Conservation (phyloP, 2,329 filamentous ascomycete species). For the Chalaropsis thielavioides region DNA sequence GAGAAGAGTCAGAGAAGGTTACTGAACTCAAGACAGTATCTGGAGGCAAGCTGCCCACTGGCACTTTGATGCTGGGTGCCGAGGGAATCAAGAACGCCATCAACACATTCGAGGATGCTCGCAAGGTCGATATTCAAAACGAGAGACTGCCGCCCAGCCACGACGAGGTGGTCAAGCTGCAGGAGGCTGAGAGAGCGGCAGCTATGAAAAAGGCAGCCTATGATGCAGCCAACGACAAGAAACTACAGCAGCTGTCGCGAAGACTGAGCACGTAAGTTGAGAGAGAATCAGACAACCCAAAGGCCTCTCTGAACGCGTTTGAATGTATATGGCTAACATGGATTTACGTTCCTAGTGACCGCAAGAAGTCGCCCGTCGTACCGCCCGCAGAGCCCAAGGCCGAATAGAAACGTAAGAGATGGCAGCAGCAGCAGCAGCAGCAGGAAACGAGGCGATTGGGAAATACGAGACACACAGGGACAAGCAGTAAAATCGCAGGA, state of each 20-base stretch:
- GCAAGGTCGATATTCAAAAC: slow-evolving; percentile 94
- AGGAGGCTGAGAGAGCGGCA: slow-evolving; percentile 64
- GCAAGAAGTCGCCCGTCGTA: slow-evolving; percentile 13
- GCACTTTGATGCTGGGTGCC: slow-evolving; percentile 92
- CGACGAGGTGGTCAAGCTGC: slow-evolving; percentile 76
- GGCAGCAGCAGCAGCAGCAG: background rate
- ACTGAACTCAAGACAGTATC: slow-evolving; percentile 96
- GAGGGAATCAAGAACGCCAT: slow-evolving; percentile 99
- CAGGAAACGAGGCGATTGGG: background rate
- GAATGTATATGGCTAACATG: background rate
- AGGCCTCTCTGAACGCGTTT: background rate
- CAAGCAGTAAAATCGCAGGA: background rate
- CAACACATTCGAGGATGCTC: slow-evolving; percentile 87
- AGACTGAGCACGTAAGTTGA: slow-evolving; percentile 84
- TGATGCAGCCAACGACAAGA: slow-evolving; percentile 84
- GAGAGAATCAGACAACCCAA: background rate
- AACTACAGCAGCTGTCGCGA: slow-evolving; percentile 72
- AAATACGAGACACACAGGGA: no score
- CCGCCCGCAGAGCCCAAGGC: slow-evolving; percentile 5
- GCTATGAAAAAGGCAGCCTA: slow-evolving; percentile 74
- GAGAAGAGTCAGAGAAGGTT: slow-evolving; percentile 91
- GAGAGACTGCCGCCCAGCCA: slow-evolving; percentile 84
- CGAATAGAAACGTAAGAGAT: background rate
- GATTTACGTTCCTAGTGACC: slow-evolving; percentile 7
- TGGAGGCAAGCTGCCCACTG: slow-evolving; percentile 80